These are phyloP conservation scores for Diplogelasinospora grovesii DNA, from an alignment of 495 filamentous ascomycete genomes.

Conservation along the genomic window DNA sequence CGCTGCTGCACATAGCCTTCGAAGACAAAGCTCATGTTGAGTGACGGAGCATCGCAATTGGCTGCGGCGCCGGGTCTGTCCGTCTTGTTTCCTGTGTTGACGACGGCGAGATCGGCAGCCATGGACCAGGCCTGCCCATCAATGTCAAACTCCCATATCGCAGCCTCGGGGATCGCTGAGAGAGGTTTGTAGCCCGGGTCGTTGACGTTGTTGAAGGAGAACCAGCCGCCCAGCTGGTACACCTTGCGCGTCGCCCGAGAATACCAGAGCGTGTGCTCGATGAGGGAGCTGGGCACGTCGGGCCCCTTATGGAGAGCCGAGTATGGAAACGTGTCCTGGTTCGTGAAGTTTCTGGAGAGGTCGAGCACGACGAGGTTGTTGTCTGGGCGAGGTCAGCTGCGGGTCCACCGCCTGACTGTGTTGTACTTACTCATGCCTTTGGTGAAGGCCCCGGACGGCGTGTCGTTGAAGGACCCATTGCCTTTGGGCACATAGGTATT, in stretches of 20 bases:
- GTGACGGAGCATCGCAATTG: constrained; percentile 6
- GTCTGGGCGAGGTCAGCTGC: not conserved
- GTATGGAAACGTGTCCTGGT: constrained; percentile 8
- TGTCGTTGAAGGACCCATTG: constrained; percentile 7
- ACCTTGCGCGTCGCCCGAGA: constrained; percentile 6
- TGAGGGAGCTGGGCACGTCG: constrained; percentile 8
- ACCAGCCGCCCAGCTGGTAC: constrained; percentile 15
- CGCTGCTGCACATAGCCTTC: constrained; percentile 9
- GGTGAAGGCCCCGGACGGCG: not conserved
- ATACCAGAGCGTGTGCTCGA: constrained; percentile 13
- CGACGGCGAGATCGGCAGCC: not conserved
- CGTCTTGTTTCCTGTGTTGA: constrained; percentile 2
- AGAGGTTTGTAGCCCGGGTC: constrained; percentile 7
- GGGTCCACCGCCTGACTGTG: too few species aligned
- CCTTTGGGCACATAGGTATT: constrained; percentile 10
- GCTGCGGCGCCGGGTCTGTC: constrained; percentile 7
- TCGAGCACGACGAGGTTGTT: constrained; percentile 12
- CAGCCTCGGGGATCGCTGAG: constrained; percentile 3
- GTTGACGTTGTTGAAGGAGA: constrained; percentile 9
- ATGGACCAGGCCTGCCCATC: constrained; percentile 4
- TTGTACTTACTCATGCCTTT: constrained; percentile 8
- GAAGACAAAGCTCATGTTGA: constrained; percentile 12
- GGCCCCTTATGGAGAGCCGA: constrained; percentile 6
- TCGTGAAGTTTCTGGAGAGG: constrained; percentile 9
- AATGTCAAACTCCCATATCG: constrained; percentile 11